A percentile compares a stretch with the other conserved stretches of the same genome.
Conservation (phyloP, 2,329 filamentous ascomycete genomes). For the Sporothrix euskadiensis region DNA sequence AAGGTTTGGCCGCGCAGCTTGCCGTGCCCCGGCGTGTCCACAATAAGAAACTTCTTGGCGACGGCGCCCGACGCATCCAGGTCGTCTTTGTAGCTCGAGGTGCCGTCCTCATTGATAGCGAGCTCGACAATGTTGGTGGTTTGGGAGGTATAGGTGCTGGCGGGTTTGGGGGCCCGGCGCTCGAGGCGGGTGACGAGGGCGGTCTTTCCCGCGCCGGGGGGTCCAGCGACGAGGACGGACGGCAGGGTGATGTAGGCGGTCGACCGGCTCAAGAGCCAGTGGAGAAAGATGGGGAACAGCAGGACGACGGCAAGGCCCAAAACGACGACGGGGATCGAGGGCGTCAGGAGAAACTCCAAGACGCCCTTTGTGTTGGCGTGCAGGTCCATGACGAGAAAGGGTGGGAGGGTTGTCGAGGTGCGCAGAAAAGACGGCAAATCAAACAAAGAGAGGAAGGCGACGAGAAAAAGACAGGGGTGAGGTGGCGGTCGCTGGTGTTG, state of each 20-base stretch:
- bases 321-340: conserved; percentile 62
- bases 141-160: conserved; percentile 58
- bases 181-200: conserved; percentile 75
- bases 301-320: conserved; percentile 71
- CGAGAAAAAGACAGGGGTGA: not conserved
- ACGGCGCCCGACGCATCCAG: conserved; percentile 56
- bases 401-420: not conserved
- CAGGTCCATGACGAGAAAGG: conserved; percentile 32
- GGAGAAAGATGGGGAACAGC: conserved; percentile 73
- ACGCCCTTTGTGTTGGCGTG: conserved; percentile 38
- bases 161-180: conserved; percentile 49
- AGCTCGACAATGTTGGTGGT: conserved; percentile 54
- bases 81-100: conserved; percentile 53
- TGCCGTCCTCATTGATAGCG: conserved; percentile 51
- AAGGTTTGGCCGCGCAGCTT: conserved; percentile 79
- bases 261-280: conserved; percentile 69
- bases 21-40: conserved; percentile 93
- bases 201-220: conserved; percentile 84
- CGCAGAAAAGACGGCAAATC: not conserved
- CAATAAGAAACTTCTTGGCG: conserved; percentile 70
- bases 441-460: not conserved
- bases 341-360: conserved; percentile 58
- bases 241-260: conserved; percentile 68
- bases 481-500: not conserved
- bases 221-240: conserved; percentile 77